Base-by-base conservation (phyloP, 768 basidiomycete genomes). In the Naganishia antarctica region DNA sequence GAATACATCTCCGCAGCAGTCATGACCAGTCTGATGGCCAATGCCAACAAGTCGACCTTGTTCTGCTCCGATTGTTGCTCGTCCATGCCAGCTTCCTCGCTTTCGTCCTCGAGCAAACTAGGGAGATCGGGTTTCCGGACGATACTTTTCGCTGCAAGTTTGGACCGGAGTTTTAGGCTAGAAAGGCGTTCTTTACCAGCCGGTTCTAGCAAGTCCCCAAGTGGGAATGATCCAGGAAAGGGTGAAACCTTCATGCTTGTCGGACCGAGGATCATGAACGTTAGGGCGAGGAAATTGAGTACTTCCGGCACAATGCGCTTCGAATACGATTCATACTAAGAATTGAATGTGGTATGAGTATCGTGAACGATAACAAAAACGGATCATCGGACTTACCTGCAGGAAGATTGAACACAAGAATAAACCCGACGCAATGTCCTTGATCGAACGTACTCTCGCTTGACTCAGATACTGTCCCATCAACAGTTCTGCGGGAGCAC, bases 391-490 rank as follows among this genome's bases (percentile, higher is more conserved):
- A 68, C 77, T 65, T 50, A 80, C 80, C 70, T 79, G 74, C 29
- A 72, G 71, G 74, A 90, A 85, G 3, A 98, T 79, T 1, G 90
- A 88, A 74, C 87, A 90, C 23, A 98, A 79, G 81, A 96, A 96
- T 44, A 97, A 78, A 0, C 96, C 96, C 61, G 87, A 87, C 0
- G 87, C 82, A 53, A 97, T 72, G 76, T 99, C 92, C 18, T 78
- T 66, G 16, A 89, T 72, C 12, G 84, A 84, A 57, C 93, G 83
- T 1, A 98, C 83, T 4, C 91, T 86, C 61, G 85, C 83, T 29
- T 99, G 81, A 8, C 87, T 87, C 18, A 99, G 86, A 74, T 97
- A 98, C 48, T 91, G 87, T 0, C 89, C 90, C 81, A 96, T 89
- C 61, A 98, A 83, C 18, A 98, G 79, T 53, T 91, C 84, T 0